Evolutionary conservation across 73 alveolate species (phyloP).

Genomic region (Urostyla sp.): DNA sequence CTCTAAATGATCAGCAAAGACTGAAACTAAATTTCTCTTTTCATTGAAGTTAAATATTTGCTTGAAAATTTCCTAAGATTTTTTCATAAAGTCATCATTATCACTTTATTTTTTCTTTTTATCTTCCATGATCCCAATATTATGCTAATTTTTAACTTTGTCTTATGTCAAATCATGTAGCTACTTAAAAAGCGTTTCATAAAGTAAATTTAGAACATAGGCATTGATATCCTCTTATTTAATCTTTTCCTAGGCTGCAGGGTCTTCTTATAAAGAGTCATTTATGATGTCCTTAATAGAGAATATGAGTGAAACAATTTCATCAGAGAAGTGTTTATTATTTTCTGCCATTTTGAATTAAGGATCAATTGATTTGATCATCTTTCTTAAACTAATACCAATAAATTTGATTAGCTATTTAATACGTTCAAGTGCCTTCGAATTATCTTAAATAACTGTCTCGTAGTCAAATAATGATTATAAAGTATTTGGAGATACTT

Average conservation of each 20-base stretch:
- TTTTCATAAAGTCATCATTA: too few species aligned
- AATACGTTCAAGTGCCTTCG: conserved; percentile 13
- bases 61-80: too few species aligned
- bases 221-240: conserved; percentile 33
- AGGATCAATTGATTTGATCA: conserved; percentile 46
- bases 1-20: conserved; percentile 42
- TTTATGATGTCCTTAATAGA: conserved; percentile 31
- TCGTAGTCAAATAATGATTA: conserved; percentile 34
- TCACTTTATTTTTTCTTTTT: not conserved
- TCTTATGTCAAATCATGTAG: conserved; percentile 4
- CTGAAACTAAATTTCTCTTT: conserved; percentile 26
- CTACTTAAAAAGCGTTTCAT: conserved; percentile 14
- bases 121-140: not conserved
- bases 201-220: conserved; percentile 22
- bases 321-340: not conserved
- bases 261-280: too few species aligned
- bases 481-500: not conserved
- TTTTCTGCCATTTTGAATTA: conserved; percentile 6
- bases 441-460: conserved; percentile 19
- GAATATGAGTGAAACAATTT: conserved; percentile 5
- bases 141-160: conserved; percentile 27
- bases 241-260: too few species aligned
- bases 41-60: conserved; percentile 26
- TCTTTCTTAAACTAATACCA: conserved; percentile 7
- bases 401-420: conserved; percentile 27